These are phyloP conservation scores for Crassisporium funariophilum DNA, from an alignment of 768 basidiomycete species.

Conservation along the genomic window DNA sequence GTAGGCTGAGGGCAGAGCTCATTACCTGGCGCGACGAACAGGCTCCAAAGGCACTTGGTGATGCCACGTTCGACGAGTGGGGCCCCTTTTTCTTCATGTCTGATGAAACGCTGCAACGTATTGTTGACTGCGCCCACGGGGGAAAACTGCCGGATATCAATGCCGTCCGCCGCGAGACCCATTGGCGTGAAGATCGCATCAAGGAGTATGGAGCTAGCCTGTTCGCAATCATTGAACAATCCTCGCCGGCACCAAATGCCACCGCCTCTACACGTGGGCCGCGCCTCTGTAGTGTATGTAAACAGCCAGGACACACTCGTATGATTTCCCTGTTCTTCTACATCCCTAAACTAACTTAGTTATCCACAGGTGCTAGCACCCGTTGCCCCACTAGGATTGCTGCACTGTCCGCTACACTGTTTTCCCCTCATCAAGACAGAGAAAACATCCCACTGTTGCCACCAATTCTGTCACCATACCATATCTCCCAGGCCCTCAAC, in stretches of 20 bases:
- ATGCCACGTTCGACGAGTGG: background rate
- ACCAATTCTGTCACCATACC: no score
- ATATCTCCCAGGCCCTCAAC: no score
- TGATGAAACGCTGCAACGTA: background rate
- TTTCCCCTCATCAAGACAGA: no score
- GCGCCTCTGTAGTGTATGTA: no score
- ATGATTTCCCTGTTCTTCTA: no score
- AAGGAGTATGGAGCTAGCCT: background rate
- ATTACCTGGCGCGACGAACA: background rate
- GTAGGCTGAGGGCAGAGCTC: background rate
- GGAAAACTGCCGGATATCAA: background rate
- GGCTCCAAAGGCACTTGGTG: background rate
- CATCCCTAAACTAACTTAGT: no score
- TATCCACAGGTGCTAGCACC: no score
- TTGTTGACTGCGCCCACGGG: slow-evolving; percentile 3
- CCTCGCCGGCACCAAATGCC: background rate
- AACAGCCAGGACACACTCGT: no score
- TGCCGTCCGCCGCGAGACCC: background rate
- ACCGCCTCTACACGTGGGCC: background rate
- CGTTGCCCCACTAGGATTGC: no score
- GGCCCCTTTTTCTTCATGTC: background rate
- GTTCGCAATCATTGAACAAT: background rate
- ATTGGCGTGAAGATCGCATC: background rate
- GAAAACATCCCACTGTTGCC: no score
- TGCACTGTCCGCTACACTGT: no score